Evolutionary conservation across 257 asterid genomes (phyloP), one percentile per base, ranked within the genome.

Genomic region (Solanum paucissectum): DNA sequence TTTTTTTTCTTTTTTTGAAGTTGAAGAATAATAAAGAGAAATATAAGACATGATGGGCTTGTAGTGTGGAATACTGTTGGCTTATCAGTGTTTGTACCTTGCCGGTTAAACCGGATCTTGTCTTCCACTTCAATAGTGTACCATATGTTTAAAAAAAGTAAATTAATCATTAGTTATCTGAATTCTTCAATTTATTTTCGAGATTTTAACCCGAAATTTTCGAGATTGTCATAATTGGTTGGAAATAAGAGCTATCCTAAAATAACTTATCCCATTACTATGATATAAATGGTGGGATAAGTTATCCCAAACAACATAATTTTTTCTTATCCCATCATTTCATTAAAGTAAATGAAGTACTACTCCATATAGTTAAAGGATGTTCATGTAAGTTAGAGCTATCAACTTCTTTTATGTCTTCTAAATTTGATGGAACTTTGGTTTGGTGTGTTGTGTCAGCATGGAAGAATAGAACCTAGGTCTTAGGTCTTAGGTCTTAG

Each of bases 81-180:
- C 55, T 55, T 55, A 46, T 46, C 75, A 69, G 83, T 79, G 88
- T 72, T 83, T 9, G 88, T 87, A 82, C 89, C 49, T 86, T 86
- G 83, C 81, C 89, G 90, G 82, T 90, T 72, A 64, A 71, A 62
- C 74, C 92, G 93, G 91, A 87, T 87, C 91, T 88, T 86, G 93
- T 91, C 91, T 85, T 87, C 89, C 86, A 52, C 83, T 38, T 85
- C 74, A 40, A 12, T 5, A 9, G 42, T 46, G 69, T 29, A 29
- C 18, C 7, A 32, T 69, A 9, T 14, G 8, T 34, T 72, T 29
- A 0, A 6, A 33, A 16, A 71, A 36, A 18, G 64, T 55, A 36
- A 20, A 34, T 5, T 74, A 36, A 36, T 74, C 20, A 74, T 74
- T 74, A 74, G 16, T 21, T 72, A 72, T 72, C 7, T 12, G 2